Conservation (phyloP, 331 rosid species). For the Quercus phellos region DNA sequence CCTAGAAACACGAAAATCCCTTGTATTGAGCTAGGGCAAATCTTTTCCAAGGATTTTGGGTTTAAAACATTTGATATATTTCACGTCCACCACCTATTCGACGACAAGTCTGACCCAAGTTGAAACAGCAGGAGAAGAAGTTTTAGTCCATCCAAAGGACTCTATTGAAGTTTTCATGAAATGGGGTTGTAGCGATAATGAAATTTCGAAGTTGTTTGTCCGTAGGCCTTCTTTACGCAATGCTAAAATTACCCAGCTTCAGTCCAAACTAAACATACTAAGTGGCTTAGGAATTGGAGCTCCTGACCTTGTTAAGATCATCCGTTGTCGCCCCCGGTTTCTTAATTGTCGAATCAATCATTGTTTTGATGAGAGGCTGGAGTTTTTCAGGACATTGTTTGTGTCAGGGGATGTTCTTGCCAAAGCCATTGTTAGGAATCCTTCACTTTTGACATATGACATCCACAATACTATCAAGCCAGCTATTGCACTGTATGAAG, state of each 20-base stretch:
- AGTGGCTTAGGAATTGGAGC: conserved; percentile 46
- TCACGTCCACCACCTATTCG: conserved; percentile 24
- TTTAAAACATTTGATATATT: conserved; percentile 7
- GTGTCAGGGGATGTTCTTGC: conserved; percentile 26
- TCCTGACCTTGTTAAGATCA: conserved; percentile 59
- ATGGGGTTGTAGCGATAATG: conserved; percentile 62
- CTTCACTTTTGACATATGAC: conserved; percentile 56
- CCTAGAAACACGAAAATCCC: no score
- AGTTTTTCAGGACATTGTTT: conserved; percentile 41
- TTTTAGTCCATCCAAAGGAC: conserved; percentile 9
- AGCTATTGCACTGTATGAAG: conserved; percentile 40
- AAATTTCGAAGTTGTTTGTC: conserved; percentile 37
- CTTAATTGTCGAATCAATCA: conserved; percentile 35
- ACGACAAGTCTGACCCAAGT: conserved; percentile 13
- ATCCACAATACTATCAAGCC: conserved; percentile 35
- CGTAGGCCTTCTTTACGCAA: conserved; percentile 51
- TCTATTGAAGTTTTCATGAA: conserved; percentile 44
- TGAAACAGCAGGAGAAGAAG: conserved; percentile 21
- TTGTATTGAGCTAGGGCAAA: no score
- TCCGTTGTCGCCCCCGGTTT: conserved; percentile 66
- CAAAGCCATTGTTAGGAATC: conserved; percentile 75
- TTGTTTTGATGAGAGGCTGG: conserved; percentile 47
- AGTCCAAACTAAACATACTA: conserved; percentile 43
- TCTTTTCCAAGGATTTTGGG: neutral
- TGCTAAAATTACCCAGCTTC: conserved; percentile 40